Base-by-base conservation (phyloP, 2,329 filamentous ascomycete species). In the Aspergillus fructus region DNA sequence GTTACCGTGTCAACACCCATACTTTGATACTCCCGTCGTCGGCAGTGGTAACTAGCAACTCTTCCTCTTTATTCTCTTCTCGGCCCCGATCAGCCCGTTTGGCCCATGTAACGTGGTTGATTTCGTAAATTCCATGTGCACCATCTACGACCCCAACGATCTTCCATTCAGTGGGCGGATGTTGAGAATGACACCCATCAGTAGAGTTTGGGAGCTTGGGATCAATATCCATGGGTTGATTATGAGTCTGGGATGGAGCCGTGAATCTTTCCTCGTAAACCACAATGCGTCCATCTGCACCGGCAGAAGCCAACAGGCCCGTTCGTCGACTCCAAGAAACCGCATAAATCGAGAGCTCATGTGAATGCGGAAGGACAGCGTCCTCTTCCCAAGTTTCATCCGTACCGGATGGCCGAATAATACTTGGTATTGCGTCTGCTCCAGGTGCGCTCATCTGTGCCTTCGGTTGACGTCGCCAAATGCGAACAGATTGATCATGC, bases 51-150 rank as follows among this genome's bases (percentile, higher is more conserved):
- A 97, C 79, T 47, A 99, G 79, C 71, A 97, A 89, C 76, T 97
- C 93, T 66, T 96, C 80, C 2, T 83, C 81, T n/a, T 63, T 61
- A 8, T 59, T 61, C 76, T 80, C 69, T 81, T 81, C 1, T 78
- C 87, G 49, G 81, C 62, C 64, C 41, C 69, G 80, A 71, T 96
- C 92, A 56, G 85, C 89, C 56, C 93, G 82, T 65, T 83, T 85
- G 63, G 91, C 92, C 94, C 94, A 99, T 2, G 85, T 86, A 49
- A 94, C 83, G 74, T 97, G 92, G 68, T 99, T 99, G 62, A 97
- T 83, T 76, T 99, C 94, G 69, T 93, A 97, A 2, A 96, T 90
- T 1, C 91, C 93, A 72, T 99, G 94, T 2, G 88, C 90, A 34
- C 87, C 88, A 48, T 88, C 81, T 1, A 89, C 70, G n/a, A 84